Conservation (phyloP, 169 alveolate species). For the Toxoplasma gondii region DNA sequence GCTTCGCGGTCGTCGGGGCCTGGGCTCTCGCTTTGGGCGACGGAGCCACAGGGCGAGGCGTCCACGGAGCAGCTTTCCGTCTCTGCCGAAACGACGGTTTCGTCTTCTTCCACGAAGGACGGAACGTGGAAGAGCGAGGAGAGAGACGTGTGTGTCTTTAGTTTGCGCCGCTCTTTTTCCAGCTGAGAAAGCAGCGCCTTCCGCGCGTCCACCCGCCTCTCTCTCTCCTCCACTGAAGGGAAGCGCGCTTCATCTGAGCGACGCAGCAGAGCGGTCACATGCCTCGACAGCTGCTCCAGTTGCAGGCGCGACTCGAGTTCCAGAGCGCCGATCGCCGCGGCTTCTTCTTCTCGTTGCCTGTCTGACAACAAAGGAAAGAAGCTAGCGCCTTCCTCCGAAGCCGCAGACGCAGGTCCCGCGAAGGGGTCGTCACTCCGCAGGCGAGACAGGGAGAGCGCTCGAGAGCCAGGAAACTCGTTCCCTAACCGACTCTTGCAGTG, state of each 20-base stretch:
- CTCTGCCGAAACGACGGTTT: background rate
- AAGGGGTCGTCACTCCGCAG: background rate
- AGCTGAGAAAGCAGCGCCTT: background rate
- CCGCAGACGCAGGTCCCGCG: background rate
- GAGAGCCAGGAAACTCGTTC: background rate
- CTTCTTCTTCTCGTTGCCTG: background rate
- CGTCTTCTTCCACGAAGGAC: background rate
- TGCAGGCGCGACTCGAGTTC: slow-evolving; percentile 13
- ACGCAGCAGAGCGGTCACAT: background rate
- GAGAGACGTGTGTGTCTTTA: background rate
- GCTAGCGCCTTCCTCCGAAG: background rate
- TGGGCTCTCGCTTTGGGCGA: background rate
- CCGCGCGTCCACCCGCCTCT: background rate
- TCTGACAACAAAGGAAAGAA: background rate
- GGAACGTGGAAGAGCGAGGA: background rate
- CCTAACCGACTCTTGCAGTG: background rate
- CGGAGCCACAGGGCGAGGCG: background rate
- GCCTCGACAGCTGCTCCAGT: background rate
- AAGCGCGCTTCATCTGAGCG: background rate
- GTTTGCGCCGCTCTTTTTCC: background rate
- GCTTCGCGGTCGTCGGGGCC: background rate
- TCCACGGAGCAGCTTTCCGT: background rate
- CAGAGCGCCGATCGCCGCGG: background rate
- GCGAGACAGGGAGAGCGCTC: background rate
- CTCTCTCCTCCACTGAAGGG: background rate